These are phyloP conservation scores for Discostella stelligeroides DNA, from an alignment of 108 stramenopile genomes.

Conservation along the genomic window DNA sequence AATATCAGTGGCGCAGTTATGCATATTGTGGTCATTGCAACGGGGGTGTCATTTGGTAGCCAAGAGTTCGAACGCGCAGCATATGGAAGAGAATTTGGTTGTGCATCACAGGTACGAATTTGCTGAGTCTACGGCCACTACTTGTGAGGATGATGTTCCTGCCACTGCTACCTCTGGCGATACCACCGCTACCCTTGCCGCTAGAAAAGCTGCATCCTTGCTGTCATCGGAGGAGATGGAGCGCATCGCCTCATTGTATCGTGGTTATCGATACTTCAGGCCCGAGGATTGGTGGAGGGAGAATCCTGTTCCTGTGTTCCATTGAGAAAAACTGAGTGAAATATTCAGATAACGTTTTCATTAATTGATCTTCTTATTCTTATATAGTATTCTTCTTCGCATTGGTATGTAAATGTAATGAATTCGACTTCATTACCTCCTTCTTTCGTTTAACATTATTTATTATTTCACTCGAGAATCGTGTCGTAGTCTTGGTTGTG, in stretches of 20 bases:
- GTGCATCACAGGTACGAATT: constrained; percentile 35
- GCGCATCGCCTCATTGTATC: constrained; percentile 59
- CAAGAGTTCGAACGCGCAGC: constrained; percentile 60
- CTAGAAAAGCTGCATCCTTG: no score
- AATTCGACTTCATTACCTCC: no score
- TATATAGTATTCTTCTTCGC: no score
- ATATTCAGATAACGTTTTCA: neutral
- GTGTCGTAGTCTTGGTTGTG: no score
- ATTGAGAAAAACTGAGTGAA: constrained; percentile 1
- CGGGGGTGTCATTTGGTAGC: constrained; percentile 63
- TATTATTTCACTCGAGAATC: no score
- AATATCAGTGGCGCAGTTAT: constrained; percentile 61
- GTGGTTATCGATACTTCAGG: constrained; percentile 71
- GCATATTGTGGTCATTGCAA: constrained; percentile 76
- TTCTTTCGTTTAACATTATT: no score
- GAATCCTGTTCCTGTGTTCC: constrained; percentile 51
- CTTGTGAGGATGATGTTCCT: constrained; percentile 4
- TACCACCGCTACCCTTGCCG: no score
- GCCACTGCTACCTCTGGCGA: no score
- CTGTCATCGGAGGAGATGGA: constrained; percentile 60
- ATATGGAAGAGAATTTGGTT: constrained; percentile 58
- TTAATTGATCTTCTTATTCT: no score
- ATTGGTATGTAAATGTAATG: no score
- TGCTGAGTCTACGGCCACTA: constrained; percentile 10
- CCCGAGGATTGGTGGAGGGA: constrained; percentile 82